Base-by-base conservation (phyloP, 441 rosid genomes). In the Populus trichocarpa region DNA sequence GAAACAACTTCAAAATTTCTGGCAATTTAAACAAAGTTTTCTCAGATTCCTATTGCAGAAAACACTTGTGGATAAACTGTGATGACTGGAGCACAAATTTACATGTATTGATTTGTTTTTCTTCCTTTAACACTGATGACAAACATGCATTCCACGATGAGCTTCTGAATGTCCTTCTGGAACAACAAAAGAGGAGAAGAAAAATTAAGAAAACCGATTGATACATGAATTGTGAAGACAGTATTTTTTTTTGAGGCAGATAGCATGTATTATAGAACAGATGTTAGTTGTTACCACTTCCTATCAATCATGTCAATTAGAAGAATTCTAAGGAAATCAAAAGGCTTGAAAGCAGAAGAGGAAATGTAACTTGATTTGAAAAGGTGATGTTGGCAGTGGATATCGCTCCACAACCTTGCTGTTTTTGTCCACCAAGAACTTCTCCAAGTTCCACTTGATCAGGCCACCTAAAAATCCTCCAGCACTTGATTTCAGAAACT, bases 361-460 rank as follows among this genome's bases (percentile, higher is more conserved):
- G 25, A 63, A 68, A 72, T 28, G 6, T 77, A 93, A 95, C 97
- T 92, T 93, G 1, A 96, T 87, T 76, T 86, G 86, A 70, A 94
- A 90, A 78, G 98, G 98, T 2, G 96, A 84, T 53, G 97, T 92
- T 5, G 90, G 89, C 6, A 97, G 97, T 73, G 93, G 92, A 85
- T 89, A 90, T 79, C 98, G 81, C 75, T 90, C 92, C 61, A 90
- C 94, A 22, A 90, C 93, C 79, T 88, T 90, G 40, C 99, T 97
- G 77, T 90, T 86, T 84, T 87, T 96, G 75, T 91, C 86, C 6
- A 91, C 92, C 82, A 94, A 82, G 82, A 96, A 94, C 84, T 94
- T 96, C 30, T 93, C 91, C 63, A 96, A 96, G 77, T 96, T 94
- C 99, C 98, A 96, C 78, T 94, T 94, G 69, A 96, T 89, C 72